Conservation (phyloP, 345 rosid genomes). For the Euclidium syriacum region DNA sequence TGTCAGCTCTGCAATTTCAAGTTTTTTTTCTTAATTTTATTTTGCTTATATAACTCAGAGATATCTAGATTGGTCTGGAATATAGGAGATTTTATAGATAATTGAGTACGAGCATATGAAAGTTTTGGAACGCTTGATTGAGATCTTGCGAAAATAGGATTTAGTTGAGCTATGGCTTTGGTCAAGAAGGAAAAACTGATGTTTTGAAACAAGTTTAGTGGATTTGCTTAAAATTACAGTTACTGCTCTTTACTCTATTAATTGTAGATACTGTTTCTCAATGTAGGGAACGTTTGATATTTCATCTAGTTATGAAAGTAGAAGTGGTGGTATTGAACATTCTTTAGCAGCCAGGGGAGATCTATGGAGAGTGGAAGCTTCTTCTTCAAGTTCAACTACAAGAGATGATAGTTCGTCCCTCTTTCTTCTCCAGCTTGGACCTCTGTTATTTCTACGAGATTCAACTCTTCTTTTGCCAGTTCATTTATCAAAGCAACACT, state of each 20-base stretch:
- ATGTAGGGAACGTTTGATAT: constrained; percentile 69
- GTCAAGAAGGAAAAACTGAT: background rate
- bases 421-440: constrained; percentile 93
- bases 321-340: constrained; percentile 64
- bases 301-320: constrained; percentile 73
- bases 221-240: constrained; percentile 1
- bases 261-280: background rate
- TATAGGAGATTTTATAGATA: background rate
- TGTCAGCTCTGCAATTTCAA: background rate
- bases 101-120: background rate
- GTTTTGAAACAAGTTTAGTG: background rate
- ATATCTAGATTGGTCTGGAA: background rate
- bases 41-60: background rate
- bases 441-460: constrained; percentile 81
- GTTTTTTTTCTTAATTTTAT: too few species aligned
- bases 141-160: background rate
- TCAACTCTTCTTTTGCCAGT: constrained; percentile 85
- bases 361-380: constrained; percentile 91
- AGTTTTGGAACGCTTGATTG: background rate
- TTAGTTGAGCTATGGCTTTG: background rate
- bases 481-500: constrained; percentile 91
- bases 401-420: constrained; percentile 71
- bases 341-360: constrained; percentile 90
- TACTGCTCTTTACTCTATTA: background rate
- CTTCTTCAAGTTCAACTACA: constrained; percentile 55